Percentiles rank a stretch among this genome's conserved stretches.
These are phyloP conservation scores for Ceratobasidium sp. DNA, from an alignment of 1,284 basidiomycete genomes.

Conservation along the genomic window DNA sequence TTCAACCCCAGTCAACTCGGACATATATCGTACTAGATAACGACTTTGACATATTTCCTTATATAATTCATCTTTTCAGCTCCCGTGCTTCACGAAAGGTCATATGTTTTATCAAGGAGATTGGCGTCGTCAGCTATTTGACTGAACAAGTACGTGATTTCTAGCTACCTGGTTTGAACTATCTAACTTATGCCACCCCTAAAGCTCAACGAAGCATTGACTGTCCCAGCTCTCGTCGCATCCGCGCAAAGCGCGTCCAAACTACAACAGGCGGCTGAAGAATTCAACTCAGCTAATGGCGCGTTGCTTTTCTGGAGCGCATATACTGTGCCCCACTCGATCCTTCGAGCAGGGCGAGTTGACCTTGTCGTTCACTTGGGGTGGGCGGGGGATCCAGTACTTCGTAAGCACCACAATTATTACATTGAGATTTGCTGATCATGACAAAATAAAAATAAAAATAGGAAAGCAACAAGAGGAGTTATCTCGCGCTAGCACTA, in stretches of 20 bases:
- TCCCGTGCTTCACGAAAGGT: not conserved
- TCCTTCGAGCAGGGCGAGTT: not conserved
- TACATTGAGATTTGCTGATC: no score
- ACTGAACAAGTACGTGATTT: not conserved
- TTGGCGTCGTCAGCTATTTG: not conserved
- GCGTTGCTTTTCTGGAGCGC: not conserved
- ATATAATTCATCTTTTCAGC: not conserved
- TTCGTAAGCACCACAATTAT: no score
- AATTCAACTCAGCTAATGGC: not conserved
- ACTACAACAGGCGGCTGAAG: not conserved
- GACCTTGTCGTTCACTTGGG: conserved; percentile 6
- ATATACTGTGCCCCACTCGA: not conserved
- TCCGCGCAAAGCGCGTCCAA: not conserved
- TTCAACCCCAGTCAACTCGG: not conserved
- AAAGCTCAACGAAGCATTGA: not conserved
- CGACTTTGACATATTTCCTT: not conserved
- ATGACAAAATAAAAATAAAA: not conserved
- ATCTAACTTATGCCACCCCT: not conserved
- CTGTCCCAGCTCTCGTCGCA: not conserved
- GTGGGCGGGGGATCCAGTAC: not conserved
- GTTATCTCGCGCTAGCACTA: not conserved
- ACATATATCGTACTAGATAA: conserved; percentile 1
- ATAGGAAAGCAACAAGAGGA: not conserved
- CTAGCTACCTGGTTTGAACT: not conserved
- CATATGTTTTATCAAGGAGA: conserved; percentile 2